These are phyloP conservation scores for Aspergillus incahuasiensis DNA, from an alignment of 495 filamentous ascomycete species.

Conservation along the genomic window DNA sequence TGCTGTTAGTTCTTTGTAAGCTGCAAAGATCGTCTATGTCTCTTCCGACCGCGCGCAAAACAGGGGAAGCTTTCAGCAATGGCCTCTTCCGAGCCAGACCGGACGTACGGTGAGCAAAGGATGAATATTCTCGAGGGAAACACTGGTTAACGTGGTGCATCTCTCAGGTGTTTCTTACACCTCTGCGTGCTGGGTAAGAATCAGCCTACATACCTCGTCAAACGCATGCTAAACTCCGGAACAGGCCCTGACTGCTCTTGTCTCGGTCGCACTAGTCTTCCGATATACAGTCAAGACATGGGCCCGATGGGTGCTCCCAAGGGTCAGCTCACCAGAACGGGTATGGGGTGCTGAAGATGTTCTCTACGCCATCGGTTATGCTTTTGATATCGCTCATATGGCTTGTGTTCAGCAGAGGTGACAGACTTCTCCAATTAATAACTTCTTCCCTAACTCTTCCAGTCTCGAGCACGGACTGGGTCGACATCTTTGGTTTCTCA, in stretches of 20 bases:
- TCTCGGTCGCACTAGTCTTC: constrained; percentile 27
- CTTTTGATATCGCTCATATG: constrained; percentile 33
- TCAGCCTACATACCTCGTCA: too few relatives aligned
- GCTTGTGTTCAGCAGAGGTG: constrained; percentile 29
- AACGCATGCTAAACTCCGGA: neutral
- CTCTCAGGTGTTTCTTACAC: neutral
- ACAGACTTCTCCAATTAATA: neutral
- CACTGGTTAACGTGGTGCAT: too few relatives aligned
- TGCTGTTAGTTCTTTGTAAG: too few relatives aligned
- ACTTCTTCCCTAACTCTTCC: neutral
- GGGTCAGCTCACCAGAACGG: constrained; percentile 28
- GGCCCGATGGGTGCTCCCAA: constrained; percentile 33
- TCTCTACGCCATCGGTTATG: constrained; percentile 28
- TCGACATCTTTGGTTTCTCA: constrained; percentile 29
- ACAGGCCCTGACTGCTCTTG: constrained; percentile 29
- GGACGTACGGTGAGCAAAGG: too few relatives aligned
- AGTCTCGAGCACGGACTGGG: constrained; percentile 32
- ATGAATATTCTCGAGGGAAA: too few relatives aligned
- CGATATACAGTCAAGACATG: constrained; percentile 29
- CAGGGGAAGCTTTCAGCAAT: too few relatives aligned
- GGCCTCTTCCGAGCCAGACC: too few relatives aligned
- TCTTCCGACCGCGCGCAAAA: too few relatives aligned
- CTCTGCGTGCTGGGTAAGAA: neutral
- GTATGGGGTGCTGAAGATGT: constrained; percentile 36
- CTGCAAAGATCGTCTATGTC: too few relatives aligned